Evolutionary conservation across 768 basidiomycete genomes (phyloP), one percentile per base, ranked within the genome.

Genomic region (Gloeostereum incarnatum): DNA sequence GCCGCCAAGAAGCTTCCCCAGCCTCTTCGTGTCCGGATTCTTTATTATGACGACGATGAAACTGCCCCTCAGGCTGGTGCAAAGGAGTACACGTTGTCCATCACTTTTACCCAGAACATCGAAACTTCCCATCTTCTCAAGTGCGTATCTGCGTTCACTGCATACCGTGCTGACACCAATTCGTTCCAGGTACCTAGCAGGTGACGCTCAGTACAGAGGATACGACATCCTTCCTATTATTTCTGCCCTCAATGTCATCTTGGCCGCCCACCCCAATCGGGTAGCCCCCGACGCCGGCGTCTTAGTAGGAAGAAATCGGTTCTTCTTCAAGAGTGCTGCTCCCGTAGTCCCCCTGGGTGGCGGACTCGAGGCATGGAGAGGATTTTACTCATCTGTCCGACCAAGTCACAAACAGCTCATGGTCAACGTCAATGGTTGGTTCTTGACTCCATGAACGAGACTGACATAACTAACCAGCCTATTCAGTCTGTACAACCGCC

Each of bases 281-380:
- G 59, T 65, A 1, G 57, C 68, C 53, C 42, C 51, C 69, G 57
- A 81, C 56, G 71, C 58, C n/a, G 79, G 75, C 6, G 64, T 76
- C n/a, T 69, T 75, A 50, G 75, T 82, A 8, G 80, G 81, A 1
- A 61, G 71, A 36, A 78, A 79, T 43, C 68, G 75, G 9, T 83
- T 75, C 54, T 85, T 84, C 58, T 81, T 81, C 60, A 46, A 53
- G 3, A 45, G 52, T 10, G 54, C 55, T 6, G 53, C 73, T 63
- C 42, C 71, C 62, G 58, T 81, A 58, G 51, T 77, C 57, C 40
- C 66, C 60, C 59, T 76, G 23, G 69, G 70, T 5, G 69, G 68
- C 5, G 70, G 69, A n/a, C 55, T 75, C 5, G 68, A 76, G 46
- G 73, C 73, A 0, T 71, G 64, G 60, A 63, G 63, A 46, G 77